Conservation (phyloP, 2,329 filamentous ascomycete species). For the Ampelomyces quisqualis region DNA sequence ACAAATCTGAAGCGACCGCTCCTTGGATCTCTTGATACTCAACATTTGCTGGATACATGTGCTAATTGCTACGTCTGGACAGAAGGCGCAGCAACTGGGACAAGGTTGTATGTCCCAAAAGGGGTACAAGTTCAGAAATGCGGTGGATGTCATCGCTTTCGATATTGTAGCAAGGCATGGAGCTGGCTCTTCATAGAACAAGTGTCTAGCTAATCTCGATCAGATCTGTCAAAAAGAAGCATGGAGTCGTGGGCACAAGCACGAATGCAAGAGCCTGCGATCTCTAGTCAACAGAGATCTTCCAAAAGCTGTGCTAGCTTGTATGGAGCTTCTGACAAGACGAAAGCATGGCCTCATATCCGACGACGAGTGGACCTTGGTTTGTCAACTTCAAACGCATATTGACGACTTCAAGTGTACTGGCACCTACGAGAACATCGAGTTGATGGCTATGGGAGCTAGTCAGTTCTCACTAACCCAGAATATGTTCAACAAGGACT, state of each 20-base stretch:
- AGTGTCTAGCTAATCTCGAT: too few relatives aligned
- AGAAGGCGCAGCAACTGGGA: constrained; percentile 33
- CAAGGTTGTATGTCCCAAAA: constrained; percentile 36
- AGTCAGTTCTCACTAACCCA: constrained; percentile 54
- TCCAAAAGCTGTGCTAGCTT: constrained; percentile 58
- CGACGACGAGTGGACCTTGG: constrained; percentile 46
- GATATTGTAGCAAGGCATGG: constrained; percentile 60
- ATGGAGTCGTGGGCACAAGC: constrained; percentile 61
- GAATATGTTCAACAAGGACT: constrained; percentile 44
- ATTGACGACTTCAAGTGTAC: constrained; percentile 49
- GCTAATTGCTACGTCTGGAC: constrained; percentile 57
- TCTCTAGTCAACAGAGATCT: constrained; percentile 47
- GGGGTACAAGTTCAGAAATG: constrained; percentile 53
- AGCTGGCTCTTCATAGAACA: too few relatives aligned
- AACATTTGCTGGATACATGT: constrained; percentile 56
- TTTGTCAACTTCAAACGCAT: constrained; percentile 52
- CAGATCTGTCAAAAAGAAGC: constrained; percentile 60
- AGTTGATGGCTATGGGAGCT: constrained; percentile 56
- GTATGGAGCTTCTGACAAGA: constrained; percentile 56
- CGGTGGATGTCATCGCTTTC: constrained; percentile 58
- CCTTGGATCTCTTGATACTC: constrained; percentile 56
- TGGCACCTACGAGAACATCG: constrained; percentile 49
- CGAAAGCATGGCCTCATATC: constrained; percentile 42
- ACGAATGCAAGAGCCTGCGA: constrained; percentile 59
- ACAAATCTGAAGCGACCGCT: constrained; percentile 54